phyloP scores from a whole-genome alignment of 257 asterid species.

The Solanum neorickii region DNA sequence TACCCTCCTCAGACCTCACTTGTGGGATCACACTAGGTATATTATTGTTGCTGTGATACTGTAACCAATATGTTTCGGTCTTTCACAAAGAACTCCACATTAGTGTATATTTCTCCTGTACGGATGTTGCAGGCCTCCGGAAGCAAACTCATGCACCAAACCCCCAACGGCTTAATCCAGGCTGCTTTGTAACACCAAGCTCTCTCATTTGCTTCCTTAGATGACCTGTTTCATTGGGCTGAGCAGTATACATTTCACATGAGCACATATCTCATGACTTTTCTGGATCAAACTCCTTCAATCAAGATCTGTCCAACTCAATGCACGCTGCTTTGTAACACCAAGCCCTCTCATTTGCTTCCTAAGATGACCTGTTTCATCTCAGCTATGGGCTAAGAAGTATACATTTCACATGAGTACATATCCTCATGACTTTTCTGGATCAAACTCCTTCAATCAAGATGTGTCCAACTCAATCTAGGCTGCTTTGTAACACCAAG shows the following conservation, averaged over 20 bases:
- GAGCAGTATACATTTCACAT: constrained; percentile 54
- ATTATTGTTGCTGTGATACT: neutral
- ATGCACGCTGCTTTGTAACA: constrained; percentile 60
- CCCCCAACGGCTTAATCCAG: constrained; percentile 70
- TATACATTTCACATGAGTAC: constrained; percentile 49
- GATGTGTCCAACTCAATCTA: constrained; percentile 83
- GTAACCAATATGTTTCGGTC: constrained; percentile 35
- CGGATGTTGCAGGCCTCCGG: constrained; percentile 53
- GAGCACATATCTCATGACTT: constrained; percentile 57
- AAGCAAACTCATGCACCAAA: constrained; percentile 62
- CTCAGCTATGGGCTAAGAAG: constrained; percentile 17
- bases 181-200: constrained; percentile 51
- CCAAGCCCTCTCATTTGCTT: constrained; percentile 42
- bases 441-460: constrained; percentile 52
- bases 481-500: constrained; percentile 60
- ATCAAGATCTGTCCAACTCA: constrained; percentile 78
- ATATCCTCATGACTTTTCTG: constrained; percentile 29
- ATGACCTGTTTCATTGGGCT: constrained; percentile 34
- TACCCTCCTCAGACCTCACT: neutral
- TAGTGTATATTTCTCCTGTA: constrained; percentile 33
- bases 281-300: constrained; percentile 55
- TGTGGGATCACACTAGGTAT: neutral
- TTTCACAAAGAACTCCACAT: constrained; percentile 28
- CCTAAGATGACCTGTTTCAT: constrained; percentile 39
- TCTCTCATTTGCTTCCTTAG: constrained; percentile 41